phyloP scores from a whole-genome alignment of 495 filamentous ascomycete genomes.

The Penicillium canariense region DNA sequence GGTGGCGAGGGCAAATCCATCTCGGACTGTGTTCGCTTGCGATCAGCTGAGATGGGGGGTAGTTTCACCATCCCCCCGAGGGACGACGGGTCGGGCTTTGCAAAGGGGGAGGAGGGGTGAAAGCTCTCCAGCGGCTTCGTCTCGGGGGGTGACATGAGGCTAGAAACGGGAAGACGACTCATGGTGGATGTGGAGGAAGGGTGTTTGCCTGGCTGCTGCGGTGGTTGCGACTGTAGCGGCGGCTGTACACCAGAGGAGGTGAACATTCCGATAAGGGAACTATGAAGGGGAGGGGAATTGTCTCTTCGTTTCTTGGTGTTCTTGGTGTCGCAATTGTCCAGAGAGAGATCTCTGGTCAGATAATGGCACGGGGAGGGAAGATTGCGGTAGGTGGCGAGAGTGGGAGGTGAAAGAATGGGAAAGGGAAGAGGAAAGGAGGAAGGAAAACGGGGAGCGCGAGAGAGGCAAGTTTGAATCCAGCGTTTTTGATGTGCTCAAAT shows the following conservation, averaged over 20 bases:
- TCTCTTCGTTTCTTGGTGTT: neutral
- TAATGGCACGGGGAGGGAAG: neutral
- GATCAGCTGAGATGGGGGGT: constrained; percentile 49
- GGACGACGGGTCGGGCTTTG: constrained; percentile 29
- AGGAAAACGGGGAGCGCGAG: neutral
- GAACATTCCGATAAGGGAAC: neutral
- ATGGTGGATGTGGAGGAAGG: constrained; percentile 33
- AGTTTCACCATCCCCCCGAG: constrained; percentile 46
- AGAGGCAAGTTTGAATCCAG: neutral
- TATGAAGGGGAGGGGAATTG: neutral
- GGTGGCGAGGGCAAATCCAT: constrained; percentile 67
- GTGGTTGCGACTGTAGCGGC: neutral
- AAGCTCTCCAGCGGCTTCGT: constrained; percentile 61
- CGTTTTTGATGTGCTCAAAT: constrained; percentile 2
- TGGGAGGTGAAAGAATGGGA: neutral
- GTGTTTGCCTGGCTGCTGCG: constrained; percentile 1
- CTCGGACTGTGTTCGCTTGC: constrained; percentile 48
- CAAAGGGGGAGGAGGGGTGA: constrained; percentile 38
- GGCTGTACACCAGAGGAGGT: constrained; percentile 3
- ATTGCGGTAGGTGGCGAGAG: neutral
- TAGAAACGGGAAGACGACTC: constrained; percentile 55
- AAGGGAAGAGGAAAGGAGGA: neutral
- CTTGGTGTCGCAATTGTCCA: neutral
- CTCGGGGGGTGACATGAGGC: constrained; percentile 76
- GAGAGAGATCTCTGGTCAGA: neutral